Percentiles rank a stretch among this genome's conserved stretches.
phyloP scores from a whole-genome alignment of 208 protist genomes.

The Wallacemonas sp. region DNA sequence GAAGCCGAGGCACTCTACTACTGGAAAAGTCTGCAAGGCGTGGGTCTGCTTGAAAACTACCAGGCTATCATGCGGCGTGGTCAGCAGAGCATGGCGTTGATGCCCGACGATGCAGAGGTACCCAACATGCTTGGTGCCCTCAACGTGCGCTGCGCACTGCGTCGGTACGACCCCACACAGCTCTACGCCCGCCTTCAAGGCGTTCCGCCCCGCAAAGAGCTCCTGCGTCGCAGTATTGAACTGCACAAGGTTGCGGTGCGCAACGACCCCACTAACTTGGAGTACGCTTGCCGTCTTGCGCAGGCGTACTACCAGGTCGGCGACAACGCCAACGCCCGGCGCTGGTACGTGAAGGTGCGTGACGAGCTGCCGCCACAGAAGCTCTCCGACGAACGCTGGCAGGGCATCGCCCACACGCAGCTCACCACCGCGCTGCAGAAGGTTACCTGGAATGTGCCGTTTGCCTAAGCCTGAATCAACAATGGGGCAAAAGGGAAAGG shows the following conservation, averaged over 20 bases:
- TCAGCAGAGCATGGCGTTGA: constrained; percentile 53
- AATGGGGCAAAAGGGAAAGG: constrained; percentile 4
- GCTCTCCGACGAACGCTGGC: constrained; percentile 74
- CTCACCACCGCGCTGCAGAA: constrained; percentile 73
- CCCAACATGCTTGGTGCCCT: constrained; percentile 74
- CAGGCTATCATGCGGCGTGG: constrained; percentile 74
- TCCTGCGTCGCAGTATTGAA: constrained; percentile 55
- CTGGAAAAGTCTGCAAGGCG: constrained; percentile 54
- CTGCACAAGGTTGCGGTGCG: constrained; percentile 59
- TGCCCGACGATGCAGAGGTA: constrained; percentile 69
- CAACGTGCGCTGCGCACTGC: constrained; percentile 67
- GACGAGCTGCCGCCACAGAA: constrained; percentile 83
- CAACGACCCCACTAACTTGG: constrained; percentile 66
- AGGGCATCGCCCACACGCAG: constrained; percentile 77
- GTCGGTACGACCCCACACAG: constrained; percentile 68
- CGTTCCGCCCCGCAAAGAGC: constrained; percentile 36
- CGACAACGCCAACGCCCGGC: constrained; percentile 67
- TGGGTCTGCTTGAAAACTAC: constrained; percentile 84
- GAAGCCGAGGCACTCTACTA: constrained; percentile 82
- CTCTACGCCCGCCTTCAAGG: constrained; percentile 57
- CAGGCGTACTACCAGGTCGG: constrained; percentile 81
- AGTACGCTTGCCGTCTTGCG: constrained; percentile 78
- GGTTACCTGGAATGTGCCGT: constrained; percentile 81
- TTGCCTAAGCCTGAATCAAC: constrained; percentile 42
- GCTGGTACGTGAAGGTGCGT: constrained; percentile 80